Evolutionary conservation across 108 stramenopile genomes (phyloP).

Genomic region (Seminavis robusta): DNA sequence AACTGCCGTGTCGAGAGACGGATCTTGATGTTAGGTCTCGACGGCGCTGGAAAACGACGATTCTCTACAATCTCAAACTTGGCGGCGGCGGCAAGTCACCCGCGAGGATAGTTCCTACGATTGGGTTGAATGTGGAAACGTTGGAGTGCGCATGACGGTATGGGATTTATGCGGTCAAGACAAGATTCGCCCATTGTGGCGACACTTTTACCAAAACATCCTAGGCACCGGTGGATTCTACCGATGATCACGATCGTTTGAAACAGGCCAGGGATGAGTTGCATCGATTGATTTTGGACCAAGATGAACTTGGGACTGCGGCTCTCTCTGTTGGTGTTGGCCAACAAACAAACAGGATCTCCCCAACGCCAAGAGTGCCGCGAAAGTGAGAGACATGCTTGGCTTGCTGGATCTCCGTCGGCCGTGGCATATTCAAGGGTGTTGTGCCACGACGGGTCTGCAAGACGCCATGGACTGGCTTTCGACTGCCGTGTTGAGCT

Average conservation of each 20-base stretch:
- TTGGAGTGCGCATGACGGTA: slow-evolving; percentile 98
- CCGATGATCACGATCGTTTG: slow-evolving; percentile 99
- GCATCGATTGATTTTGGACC: slow-evolving; percentile 98
- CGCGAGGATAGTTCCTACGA: neutral
- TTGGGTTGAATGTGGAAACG: slow-evolving; percentile 91
- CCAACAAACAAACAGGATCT: slow-evolving; percentile 99
- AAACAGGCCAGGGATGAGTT: slow-evolving; percentile 98
- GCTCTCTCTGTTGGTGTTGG: slow-evolving; percentile 96
- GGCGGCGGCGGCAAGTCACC: too few relatives aligned
- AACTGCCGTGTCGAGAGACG: too few relatives aligned
- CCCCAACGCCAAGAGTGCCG: slow-evolving; percentile 97
- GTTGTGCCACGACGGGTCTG: slow-evolving; percentile 94
- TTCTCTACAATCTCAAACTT: slow-evolving; percentile 99
- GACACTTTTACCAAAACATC: slow-evolving; percentile 99
- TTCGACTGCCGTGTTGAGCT: slow-evolving; percentile 61
- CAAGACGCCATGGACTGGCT: slow-evolving; percentile 98
- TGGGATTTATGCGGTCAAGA: slow-evolving; percentile 99
- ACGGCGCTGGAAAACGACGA: slow-evolving; percentile 99
- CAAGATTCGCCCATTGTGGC: slow-evolving; percentile 99
- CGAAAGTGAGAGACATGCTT: slow-evolving; percentile 99
- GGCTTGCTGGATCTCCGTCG: slow-evolving; percentile 97
- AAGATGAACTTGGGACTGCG: slow-evolving; percentile 96
- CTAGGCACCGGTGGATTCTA: slow-evolving; percentile 98
- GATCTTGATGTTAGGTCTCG: slow-evolving; percentile 99
- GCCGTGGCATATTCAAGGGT: slow-evolving; percentile 99